Conservation (phyloP, 495 filamentous ascomycete species). For the Cryomyces minteri region DNA sequence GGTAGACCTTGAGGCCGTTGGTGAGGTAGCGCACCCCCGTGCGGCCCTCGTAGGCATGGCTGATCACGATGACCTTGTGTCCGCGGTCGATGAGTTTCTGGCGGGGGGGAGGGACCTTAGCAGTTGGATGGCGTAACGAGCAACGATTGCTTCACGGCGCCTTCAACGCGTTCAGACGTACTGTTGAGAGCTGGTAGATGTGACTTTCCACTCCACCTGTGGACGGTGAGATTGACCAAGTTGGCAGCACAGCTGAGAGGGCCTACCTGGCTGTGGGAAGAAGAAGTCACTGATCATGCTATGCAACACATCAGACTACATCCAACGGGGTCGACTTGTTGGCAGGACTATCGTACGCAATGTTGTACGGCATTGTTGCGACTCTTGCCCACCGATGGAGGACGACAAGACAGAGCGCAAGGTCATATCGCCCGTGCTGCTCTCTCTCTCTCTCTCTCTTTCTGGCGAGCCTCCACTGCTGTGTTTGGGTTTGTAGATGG, state of each 20-base stretch:
- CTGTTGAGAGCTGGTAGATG: constrained; percentile 76
- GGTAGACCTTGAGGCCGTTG: constrained; percentile 95
- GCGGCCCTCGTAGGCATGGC: constrained; percentile 83
- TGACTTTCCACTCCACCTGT: constrained; percentile 77
- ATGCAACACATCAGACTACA: no score
- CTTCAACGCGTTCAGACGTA: no score
- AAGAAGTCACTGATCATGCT: constrained; percentile 97
- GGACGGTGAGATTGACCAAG: no score
- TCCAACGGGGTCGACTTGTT: no score
- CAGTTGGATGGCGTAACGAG: no score
- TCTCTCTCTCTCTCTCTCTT: not conserved
- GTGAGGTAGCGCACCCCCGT: constrained; percentile 93
- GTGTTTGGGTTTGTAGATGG: not conserved
- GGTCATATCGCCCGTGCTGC: no score
- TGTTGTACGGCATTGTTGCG: constrained; percentile 44
- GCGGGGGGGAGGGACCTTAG: constrained; percentile 4
- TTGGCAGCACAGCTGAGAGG: no score
- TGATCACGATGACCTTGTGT: constrained; percentile 96
- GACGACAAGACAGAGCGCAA: no score
- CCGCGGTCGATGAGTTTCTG: constrained; percentile 65
- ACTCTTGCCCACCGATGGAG: not conserved
- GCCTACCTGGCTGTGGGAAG: constrained; percentile 66
- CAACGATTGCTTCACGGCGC: no score
- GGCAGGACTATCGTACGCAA: no score
- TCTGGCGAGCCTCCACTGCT: not conserved